Base-by-base conservation (phyloP, 768 basidiomycete species). In the Hericium alpestre region DNA sequence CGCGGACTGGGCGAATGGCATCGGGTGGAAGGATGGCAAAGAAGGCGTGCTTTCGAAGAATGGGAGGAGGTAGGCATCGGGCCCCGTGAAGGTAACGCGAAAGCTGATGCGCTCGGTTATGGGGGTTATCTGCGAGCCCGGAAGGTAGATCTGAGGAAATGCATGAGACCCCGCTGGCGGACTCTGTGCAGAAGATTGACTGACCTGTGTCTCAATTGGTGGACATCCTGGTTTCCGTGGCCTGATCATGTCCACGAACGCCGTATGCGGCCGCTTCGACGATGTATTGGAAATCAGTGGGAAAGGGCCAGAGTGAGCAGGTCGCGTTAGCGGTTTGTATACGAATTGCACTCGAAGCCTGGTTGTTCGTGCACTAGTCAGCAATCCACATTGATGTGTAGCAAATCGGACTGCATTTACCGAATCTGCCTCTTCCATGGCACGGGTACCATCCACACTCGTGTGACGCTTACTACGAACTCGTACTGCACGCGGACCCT, bases 241-340 rank as follows among this genome's bases (percentile, higher is more conserved):
- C 32, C 22, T 51, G 22, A 56, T 55, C 10, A 56, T 8, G 55
- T 59, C 60, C 15, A 56, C 23, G 39, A 61, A 61, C 20, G 25
- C 38, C 5, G 55, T 59, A 16, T 43, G 18, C 11, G 54, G 54
- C 10, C 25, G 54, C 13, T 22, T 38, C 7, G 7, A 32, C 4
- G 7, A 32, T 25, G 12, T 5, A 9, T 38, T 13, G 5, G 37
- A 32, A 2, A 12, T n/a, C 16, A 43, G 9, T 10, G 60, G 55
- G 18, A 59, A 56, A 4, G 58, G 60, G 12, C 55, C 60, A 20
- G 25, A 40, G 22, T 4, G 6, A 13, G 49, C 39, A 15, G 60
- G 60, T 38, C 60, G 58, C 15, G 60, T 61, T 4, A 54, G 58
- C 8, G 55, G 58, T 22, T 48, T n/a, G 39, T 54, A 61, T 22